Base-by-base conservation (phyloP, 495 filamentous ascomycete species). In the Talaromyces thailandensis region DNA sequence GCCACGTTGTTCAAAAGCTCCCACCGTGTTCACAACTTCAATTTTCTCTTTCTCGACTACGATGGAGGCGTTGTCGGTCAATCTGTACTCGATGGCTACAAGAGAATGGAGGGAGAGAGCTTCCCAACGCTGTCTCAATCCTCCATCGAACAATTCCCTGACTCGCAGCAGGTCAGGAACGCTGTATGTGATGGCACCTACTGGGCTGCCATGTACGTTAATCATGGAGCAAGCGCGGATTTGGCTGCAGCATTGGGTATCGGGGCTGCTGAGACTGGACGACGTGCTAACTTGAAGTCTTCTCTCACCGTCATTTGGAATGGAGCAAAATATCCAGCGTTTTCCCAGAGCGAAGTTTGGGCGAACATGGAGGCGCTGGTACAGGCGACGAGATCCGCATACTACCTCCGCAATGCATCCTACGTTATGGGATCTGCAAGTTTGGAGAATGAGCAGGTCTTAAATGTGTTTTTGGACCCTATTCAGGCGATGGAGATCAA, bases 1-100 rank as follows among this genome's bases (percentile, higher is more conserved):
- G 76, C 70, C 7, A 61, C 70, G 2, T 53, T 73, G 16, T 78
- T 64, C 53, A 69, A 71, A 43, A 70, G 76, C 51, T 52, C 16
- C 25, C 25, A 48, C 8, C 70, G 69, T 28, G 68, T 63, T 4
- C 69, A 75, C 64, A 71, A 70, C 56, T 18, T 79, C 25, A 67
- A 69, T 4, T 63, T 81, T 9, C 65, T 75, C 11, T 75, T 71
- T 63, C 73, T 81, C 18, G 76, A 81, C 65, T 80, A 79, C 52
- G 79, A 80, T 60, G 74, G 71, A 21, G 76, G 76, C 14, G 63
- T 72, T 3, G 65, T 82, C 12, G 75, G 77, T 23, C 28, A 68
- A 9, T 70, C 77, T 1, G 67, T 79, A 0, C 58, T 68, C 2
- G 66, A 64, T 9, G 75, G 74, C 1, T 80, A 81, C 62, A 56